These are phyloP conservation scores for Aphanomyces astaci DNA, from an alignment of 352 stramenopile species.

Conservation along the genomic window DNA sequence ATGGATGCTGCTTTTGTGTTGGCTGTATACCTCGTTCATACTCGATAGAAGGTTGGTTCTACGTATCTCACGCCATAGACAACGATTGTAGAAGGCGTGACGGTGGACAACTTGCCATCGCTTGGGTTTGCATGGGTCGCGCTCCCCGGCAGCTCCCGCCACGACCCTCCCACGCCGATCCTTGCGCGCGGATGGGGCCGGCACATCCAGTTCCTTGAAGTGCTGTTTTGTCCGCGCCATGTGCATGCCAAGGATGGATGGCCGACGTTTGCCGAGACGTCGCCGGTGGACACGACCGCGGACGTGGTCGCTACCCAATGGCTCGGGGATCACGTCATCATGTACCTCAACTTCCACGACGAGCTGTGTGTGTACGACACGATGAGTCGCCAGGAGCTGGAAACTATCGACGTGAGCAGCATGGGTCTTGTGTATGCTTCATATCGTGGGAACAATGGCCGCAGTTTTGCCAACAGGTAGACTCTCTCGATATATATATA, in stretches of 20 bases:
- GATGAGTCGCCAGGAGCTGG: constrained; percentile 91
- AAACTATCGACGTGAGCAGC: constrained; percentile 91
- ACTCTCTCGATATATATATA: no score
- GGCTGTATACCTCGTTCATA: no score
- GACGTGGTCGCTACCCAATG: constrained; percentile 92
- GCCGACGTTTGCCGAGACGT: constrained; percentile 91
- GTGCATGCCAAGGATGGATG: constrained; percentile 81
- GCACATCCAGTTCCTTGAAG: constrained; percentile 89
- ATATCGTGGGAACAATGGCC: constrained; percentile 76
- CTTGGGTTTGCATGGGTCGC: constrained; percentile 92
- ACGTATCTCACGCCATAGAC: no score
- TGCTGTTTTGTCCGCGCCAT: constrained; percentile 70
- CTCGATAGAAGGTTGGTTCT: no score
- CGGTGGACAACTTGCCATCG: constrained; percentile 61
- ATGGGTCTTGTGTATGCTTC: constrained; percentile 92
- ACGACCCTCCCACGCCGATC: constrained; percentile 70
- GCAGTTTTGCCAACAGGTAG: constrained; percentile 67
- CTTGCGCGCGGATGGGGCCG: constrained; percentile 91
- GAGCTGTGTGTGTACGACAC: constrained; percentile 96
- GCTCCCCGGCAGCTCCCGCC: constrained; percentile 70
- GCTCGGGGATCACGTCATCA: constrained; percentile 92
- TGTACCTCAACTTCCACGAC: constrained; percentile 92
- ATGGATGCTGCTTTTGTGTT: no score
- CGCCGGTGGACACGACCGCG: constrained; percentile 84
- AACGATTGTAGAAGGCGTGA: constrained; percentile 20